These are phyloP conservation scores for Malus asiatica DNA, from an alignment of 306 rosid species.

Conservation along the genomic window DNA sequence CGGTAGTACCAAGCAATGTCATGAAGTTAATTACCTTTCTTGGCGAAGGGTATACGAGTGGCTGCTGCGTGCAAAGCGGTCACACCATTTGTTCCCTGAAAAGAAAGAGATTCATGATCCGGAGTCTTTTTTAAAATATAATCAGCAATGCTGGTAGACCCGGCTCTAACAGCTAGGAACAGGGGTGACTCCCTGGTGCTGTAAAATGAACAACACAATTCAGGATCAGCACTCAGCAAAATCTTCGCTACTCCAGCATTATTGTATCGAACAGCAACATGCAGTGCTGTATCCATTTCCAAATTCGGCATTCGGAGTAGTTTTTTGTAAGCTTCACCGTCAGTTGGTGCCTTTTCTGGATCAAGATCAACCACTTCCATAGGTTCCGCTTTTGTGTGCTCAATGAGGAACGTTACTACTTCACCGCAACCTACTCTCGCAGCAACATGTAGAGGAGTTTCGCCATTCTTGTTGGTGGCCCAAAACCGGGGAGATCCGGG, in stretches of 20 bases:
- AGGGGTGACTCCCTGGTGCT: not conserved
- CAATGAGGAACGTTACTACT: not conserved
- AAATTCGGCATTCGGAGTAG: not conserved
- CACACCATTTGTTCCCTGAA: slow-evolving; percentile 5
- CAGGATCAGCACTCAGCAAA: slow-evolving; percentile 1
- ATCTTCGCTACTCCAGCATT: not conserved
- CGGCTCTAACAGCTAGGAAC: slow-evolving; percentile 7
- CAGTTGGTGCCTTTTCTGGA: not conserved
- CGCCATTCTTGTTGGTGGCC: not conserved
- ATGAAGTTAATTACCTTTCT: not conserved
- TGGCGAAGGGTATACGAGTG: not conserved
- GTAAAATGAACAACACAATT: not conserved
- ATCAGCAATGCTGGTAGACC: not conserved
- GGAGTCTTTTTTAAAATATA: not conserved
- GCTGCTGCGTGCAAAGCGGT: slow-evolving; percentile 19
- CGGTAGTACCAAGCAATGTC: too few relatives aligned
- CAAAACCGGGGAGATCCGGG: not conserved
- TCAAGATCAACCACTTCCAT: not conserved
- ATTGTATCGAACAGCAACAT: not conserved
- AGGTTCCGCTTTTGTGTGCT: not conserved
- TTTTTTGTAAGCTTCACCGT: not conserved
- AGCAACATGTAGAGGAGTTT: slow-evolving; percentile 17
- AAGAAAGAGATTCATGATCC: not conserved
- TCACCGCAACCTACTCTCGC: not conserved
- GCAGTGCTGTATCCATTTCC: not conserved